These are phyloP conservation scores for Zychaea mexicana DNA, from an alignment of 371 early-diverging fungal species.

Conservation along the genomic window DNA sequence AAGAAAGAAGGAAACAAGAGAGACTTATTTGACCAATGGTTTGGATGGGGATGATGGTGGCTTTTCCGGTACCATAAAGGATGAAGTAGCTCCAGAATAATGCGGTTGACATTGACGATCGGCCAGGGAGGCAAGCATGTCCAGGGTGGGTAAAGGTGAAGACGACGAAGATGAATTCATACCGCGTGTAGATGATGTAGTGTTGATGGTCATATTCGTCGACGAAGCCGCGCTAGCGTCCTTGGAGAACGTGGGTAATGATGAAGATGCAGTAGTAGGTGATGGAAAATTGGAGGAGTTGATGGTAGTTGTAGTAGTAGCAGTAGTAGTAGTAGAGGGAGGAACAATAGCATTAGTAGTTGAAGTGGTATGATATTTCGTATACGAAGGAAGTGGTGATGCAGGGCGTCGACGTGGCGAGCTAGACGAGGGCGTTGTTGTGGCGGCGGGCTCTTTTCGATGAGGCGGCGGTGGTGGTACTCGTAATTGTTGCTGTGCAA, in stretches of 20 bases:
- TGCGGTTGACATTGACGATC: constrained; percentile 28
- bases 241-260: constrained; percentile 1
- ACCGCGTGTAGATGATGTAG: neutral
- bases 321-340: neutral
- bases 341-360: neutral
- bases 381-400: neutral
- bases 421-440: neutral
- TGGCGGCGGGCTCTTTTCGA: neutral
- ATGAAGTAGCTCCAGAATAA: constrained; percentile 5
- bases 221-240: neutral
- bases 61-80: constrained; percentile 21
- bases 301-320: neutral
- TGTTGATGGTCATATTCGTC: neutral
- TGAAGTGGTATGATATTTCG: neutral
- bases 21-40: constrained; percentile 7
- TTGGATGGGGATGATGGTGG: constrained; percentile 9
- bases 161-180: neutral
- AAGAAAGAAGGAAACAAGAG: neutral
- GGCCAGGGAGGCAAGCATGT: constrained; percentile 42
- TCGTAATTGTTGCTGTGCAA: constrained; percentile 10
- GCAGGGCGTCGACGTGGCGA: neutral
- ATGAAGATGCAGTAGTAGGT: constrained; percentile 1
- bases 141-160: constrained; percentile 21
- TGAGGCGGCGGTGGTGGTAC: too few relatives aligned
- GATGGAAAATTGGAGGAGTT: constrained; percentile 1